These are phyloP conservation scores for Mantamonas sphyraenae DNA, from an alignment of 78 protist species.

Conservation along the genomic window DNA sequence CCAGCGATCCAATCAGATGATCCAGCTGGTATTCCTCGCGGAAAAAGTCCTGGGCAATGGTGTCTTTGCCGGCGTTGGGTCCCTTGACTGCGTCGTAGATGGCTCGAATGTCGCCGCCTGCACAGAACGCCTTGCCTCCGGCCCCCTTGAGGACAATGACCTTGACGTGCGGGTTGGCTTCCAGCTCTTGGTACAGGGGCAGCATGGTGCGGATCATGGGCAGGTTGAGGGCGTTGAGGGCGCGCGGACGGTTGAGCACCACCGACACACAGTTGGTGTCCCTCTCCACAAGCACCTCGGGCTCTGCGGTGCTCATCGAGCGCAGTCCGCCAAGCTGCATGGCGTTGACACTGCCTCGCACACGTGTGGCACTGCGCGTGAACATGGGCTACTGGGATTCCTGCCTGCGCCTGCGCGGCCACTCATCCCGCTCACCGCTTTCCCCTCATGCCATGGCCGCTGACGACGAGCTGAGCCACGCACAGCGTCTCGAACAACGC, in stretches of 20 bases:
- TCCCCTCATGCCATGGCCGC: too few species aligned
- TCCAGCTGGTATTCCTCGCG: conserved; percentile 67
- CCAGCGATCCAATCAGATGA: conserved; percentile 29
- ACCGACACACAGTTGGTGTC: too few species aligned
- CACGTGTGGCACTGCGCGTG: too few species aligned
- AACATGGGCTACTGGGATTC: too few species aligned
- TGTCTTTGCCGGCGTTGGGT: background rate
- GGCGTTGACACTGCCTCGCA: too few species aligned
- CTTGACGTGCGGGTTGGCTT: background rate
- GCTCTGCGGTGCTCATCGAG: too few species aligned
- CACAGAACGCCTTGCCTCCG: conserved; percentile 81
- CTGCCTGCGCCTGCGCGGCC: too few species aligned
- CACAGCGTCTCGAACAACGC: too few species aligned
- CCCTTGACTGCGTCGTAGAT: conserved; percentile 32
- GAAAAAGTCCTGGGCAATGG: conserved; percentile 48
- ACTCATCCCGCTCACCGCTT: too few species aligned
- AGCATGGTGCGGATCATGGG: conserved; percentile 12
- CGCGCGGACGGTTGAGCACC: conserved; percentile 30
- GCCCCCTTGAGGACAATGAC: conserved; percentile 61
- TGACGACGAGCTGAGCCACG: too few species aligned
- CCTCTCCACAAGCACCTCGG: too few species aligned
- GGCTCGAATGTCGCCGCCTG: conserved; percentile 81
- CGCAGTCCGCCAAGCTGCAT: too few species aligned
- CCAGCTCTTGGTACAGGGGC: background rate
- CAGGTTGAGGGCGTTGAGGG: conserved; percentile 25